A percentile compares a stretch with the other conserved stretches of the same genome.
These are phyloP conservation scores for Cutaneotrichosporon sp. DNA, from an alignment of 1,284 basidiomycete genomes.

Conservation along the genomic window DNA sequence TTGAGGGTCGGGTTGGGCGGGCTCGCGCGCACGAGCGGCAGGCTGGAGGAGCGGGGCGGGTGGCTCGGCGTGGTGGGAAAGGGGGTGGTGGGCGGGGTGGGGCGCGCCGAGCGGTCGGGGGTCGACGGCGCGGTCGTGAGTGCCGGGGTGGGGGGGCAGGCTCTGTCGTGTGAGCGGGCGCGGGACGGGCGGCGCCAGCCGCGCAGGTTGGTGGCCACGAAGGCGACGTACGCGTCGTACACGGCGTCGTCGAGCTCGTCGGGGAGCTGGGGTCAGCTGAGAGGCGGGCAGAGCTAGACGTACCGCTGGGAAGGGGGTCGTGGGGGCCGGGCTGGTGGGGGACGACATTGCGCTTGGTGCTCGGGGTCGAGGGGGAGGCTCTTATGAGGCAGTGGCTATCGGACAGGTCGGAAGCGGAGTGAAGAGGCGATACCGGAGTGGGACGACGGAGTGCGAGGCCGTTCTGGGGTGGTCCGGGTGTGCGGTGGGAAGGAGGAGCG, in stretches of 20 bases:
- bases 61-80: neutral
- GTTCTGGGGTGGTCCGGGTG: no score
- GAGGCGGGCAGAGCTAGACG: no score
- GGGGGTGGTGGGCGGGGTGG: neutral
- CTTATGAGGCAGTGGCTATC: neutral
- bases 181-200: neutral
- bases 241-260: conserved; percentile 5
- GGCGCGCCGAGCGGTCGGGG: neutral
- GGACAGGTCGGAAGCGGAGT: no score
- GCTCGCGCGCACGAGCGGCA: neutral
- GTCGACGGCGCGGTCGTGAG: neutral
- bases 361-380: neutral
- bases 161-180: no score
- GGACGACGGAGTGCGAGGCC: no score
- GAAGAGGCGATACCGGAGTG: no score
- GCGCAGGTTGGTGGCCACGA: neutral
- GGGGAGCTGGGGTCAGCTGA: neutral
- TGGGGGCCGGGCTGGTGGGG: neutral
- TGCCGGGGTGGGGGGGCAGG: neutral
- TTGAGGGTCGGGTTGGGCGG: neutral
- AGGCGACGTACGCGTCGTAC: neutral
- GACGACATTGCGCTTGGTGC: neutral
- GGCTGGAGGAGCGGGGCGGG: neutral
- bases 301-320: neutral
- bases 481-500: no score